phyloP scores from a whole-genome alignment of 1,139 yeast genomes.

The Debaryomyces sp. region DNA sequence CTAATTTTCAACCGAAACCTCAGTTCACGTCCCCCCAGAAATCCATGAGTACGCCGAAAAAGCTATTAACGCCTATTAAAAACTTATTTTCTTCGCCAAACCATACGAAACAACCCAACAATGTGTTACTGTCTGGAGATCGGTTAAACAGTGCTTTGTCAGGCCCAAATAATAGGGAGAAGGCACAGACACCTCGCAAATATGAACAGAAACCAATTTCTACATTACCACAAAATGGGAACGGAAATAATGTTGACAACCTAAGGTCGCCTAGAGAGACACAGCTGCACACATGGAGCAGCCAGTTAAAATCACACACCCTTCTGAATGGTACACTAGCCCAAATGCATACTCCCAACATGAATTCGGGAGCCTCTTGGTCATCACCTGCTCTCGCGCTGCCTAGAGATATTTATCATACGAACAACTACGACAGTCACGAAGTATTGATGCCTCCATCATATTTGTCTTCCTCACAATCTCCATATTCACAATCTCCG shows the following conservation, averaged over 20 bases:
- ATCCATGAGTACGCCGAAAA: constrained; percentile 42
- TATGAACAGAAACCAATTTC: neutral
- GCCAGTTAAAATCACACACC: neutral
- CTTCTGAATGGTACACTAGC: neutral
- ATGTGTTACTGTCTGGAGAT: constrained; percentile 7
- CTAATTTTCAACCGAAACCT: constrained; percentile 20
- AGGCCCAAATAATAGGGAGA: constrained; percentile 1
- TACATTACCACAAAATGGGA: neutral
- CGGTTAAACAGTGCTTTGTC: constrained; percentile 6
- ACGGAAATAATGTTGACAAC: neutral
- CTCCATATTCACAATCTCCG: neutral
- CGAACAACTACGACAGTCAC: neutral
- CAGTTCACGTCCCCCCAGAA: constrained; percentile 32
- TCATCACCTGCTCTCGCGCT: neutral
- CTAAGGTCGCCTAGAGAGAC: neutral
- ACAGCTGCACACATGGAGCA: neutral
- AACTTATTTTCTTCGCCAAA: constrained; percentile 36
- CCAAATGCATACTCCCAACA: neutral
- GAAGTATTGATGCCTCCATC: neutral
- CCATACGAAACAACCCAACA: constrained; percentile 12
- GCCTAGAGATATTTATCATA: neutral
- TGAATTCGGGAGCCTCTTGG: neutral
- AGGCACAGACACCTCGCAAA: neutral
- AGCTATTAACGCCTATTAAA: constrained; percentile 45
- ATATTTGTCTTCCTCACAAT: too few relatives aligned